Conservation (phyloP, 2,329 filamentous ascomycete genomes). For the Colletotrichum sp. region DNA sequence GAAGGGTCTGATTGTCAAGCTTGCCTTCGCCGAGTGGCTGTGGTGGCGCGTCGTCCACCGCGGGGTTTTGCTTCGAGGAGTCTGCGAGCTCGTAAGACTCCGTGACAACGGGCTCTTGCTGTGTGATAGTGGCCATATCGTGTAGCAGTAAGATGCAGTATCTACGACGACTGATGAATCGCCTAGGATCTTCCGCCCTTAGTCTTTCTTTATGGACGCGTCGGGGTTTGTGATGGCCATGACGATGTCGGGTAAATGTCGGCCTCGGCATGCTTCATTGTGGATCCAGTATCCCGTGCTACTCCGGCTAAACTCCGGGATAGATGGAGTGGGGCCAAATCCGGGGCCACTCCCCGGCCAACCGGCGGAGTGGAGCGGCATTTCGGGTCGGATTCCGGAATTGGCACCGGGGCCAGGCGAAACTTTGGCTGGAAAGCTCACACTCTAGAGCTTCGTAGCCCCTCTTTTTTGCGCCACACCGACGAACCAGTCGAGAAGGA, state of each 20-base stretch:
- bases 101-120: background rate
- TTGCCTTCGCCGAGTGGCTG: background rate
- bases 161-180: background rate
- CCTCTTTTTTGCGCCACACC: background rate
- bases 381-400: background rate
- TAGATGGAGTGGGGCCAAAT: background rate
- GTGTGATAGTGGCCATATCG: background rate
- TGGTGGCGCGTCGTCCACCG: background rate
- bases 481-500: background rate
- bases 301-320: background rate
- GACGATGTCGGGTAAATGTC: background rate
- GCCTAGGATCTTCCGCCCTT: background rate
- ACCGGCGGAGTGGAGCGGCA: background rate
- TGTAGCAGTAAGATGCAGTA: background rate
- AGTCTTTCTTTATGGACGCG: background rate
- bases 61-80: background rate
- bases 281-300: background rate
- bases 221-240: background rate
- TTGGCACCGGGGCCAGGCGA: background rate
- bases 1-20: constrained; percentile 27
- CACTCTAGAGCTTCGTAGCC: background rate
- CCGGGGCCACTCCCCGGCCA: background rate
- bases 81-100: background rate
- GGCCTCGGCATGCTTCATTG: background rate
- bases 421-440: background rate